phyloP scores from a whole-genome alignment of 805 yeast species.

The Ogataea degrootiae region DNA sequence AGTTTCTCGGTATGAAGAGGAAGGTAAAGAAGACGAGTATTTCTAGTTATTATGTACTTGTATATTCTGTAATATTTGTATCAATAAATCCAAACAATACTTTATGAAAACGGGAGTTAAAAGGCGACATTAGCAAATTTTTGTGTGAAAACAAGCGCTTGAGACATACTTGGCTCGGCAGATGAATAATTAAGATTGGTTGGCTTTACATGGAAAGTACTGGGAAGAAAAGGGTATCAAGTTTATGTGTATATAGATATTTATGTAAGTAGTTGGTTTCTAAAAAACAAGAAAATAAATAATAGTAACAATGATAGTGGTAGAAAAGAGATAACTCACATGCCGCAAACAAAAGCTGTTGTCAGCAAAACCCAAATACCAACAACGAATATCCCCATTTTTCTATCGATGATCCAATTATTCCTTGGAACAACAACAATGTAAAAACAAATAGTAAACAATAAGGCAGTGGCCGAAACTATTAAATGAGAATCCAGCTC shows the following conservation, averaged over 20 bases:
- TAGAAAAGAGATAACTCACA: neutral
- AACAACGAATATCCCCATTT: slow-evolving; percentile 34
- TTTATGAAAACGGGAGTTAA: too few relatives aligned
- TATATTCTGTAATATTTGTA: too few relatives aligned
- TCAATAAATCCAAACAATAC: too few relatives aligned
- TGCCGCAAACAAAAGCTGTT: slow-evolving; percentile 8
- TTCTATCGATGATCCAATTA: slow-evolving; percentile 40
- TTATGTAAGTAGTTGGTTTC: too few relatives aligned
- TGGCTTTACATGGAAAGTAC: too few relatives aligned
- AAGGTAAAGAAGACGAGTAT: slow-evolving; percentile 8
- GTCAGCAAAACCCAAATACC: slow-evolving; percentile 29
- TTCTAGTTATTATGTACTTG: slow-evolving; percentile 4
- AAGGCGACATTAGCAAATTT: too few relatives aligned
- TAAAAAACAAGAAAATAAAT: neutral
- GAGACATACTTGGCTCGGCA: too few relatives aligned
- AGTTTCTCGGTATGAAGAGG: neutral
- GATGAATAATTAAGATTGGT: too few relatives aligned
- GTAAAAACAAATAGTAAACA: slow-evolving; percentile 36
- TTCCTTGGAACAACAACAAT: slow-evolving; percentile 39
- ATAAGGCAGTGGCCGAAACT: slow-evolving; percentile 35
- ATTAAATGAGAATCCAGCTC: slow-evolving; percentile 35
- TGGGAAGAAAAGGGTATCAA: too few relatives aligned
- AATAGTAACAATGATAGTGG: neutral
- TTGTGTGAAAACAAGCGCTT: too few relatives aligned
- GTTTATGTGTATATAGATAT: too few relatives aligned